Conservation (phyloP, 768 basidiomycete species). For the Holtermanniella nyarrowii region DNA sequence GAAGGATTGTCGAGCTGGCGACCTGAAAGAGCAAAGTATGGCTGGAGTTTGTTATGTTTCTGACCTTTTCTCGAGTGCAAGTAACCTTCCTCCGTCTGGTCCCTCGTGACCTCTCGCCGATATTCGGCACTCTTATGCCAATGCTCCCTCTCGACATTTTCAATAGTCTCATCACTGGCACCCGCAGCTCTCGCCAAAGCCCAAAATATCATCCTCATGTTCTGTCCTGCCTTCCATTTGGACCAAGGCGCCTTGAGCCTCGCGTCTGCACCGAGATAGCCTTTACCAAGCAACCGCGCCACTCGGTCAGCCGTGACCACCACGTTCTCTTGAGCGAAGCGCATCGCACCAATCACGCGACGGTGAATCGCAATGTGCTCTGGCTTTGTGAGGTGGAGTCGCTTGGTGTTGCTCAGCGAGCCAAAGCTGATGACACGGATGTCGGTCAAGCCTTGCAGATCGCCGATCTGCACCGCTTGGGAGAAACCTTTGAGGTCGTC, state of each 20-base stretch:
- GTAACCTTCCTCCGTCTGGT: background rate
- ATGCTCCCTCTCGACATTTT: background rate
- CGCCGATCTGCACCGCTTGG: background rate
- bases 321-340: constrained; percentile 49
- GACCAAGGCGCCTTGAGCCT: constrained; percentile 63
- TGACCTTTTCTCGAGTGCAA: background rate
- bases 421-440: constrained; percentile 59
- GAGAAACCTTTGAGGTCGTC: constrained; percentile 10
- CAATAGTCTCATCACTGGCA: constrained; percentile 1
- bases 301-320: constrained; percentile 46
- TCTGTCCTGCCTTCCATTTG: constrained; percentile 42
- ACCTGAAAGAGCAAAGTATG: background rate
- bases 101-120: background rate
- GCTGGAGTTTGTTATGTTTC: no score
- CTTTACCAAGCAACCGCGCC: constrained; percentile 43
- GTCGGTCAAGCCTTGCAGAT: constrained; percentile 8
- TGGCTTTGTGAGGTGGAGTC: constrained; percentile 49
- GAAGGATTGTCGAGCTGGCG: background rate
- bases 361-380: constrained; percentile 45
- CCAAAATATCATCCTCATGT: constrained; percentile 51
- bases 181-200: constrained; percentile 8
- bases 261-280: constrained; percentile 57
- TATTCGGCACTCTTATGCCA: background rate
- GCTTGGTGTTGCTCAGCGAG: constrained; percentile 64
- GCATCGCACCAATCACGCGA: constrained; percentile 51